phyloP scores from a whole-genome alignment of 2,329 filamentous ascomycete species.

The Pseudogymnoascus sp. region DNA sequence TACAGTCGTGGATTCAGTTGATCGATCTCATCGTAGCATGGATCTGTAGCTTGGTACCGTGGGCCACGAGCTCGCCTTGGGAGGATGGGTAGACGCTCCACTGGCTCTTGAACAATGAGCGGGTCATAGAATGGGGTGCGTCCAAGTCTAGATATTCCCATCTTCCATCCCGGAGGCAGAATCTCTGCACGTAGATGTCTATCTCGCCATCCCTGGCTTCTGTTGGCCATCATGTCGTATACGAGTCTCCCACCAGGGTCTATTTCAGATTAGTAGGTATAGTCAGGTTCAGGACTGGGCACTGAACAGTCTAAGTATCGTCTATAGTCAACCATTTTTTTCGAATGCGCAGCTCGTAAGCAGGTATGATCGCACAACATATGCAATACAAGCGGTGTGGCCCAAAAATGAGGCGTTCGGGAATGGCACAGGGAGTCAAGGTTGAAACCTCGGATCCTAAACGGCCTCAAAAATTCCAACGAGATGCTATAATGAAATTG shows the following conservation, averaged over 20 bases:
- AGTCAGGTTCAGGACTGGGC: not conserved
- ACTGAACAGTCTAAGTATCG: conserved; percentile 1
- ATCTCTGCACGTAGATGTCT: conserved; percentile 2
- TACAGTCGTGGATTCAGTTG: not conserved
- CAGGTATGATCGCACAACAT: not conserved
- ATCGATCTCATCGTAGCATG: not conserved
- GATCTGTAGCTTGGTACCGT: conserved; percentile 1
- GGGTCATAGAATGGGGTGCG: conserved; percentile 3
- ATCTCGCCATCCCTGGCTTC: not conserved
- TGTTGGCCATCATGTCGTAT: conserved; percentile 9
- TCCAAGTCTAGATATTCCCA: conserved; percentile 1
- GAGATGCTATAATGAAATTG: not conserved
- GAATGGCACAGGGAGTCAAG: not conserved
- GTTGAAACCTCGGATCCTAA: not conserved
- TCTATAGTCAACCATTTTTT: conserved; percentile 8
- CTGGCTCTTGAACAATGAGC: not conserved
- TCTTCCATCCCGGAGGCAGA: conserved; percentile 7
- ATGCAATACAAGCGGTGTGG: not conserved
- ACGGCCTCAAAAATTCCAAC: not conserved
- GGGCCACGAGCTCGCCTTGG: not conserved
- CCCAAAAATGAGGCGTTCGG: not conserved
- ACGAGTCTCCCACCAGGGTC: not conserved
- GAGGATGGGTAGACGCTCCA: not conserved
- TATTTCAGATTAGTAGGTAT: not conserved
- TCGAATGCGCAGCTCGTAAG: not conserved